Evolutionary conservation across 768 basidiomycete species (phyloP), one percentile per base, ranked within the genome.

Genomic region (Cystofilobasidium ferigula): DNA sequence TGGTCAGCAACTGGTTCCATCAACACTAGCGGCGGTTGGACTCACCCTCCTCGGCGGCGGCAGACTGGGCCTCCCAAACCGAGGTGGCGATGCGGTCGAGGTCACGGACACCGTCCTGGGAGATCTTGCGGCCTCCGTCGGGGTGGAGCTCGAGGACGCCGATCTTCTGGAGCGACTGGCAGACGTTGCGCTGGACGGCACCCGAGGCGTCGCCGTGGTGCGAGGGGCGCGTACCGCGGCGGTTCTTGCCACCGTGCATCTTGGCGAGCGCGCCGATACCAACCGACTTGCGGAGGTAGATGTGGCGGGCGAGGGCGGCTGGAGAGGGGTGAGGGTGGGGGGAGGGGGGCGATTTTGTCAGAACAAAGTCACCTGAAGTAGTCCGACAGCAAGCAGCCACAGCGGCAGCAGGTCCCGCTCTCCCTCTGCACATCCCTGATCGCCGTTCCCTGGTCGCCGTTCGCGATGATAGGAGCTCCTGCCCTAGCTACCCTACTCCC

Each of bases 231-330:
- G 91, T 89, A 60, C 95, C 95, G 69, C 95, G 88, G 74, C 90
- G 83, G 81, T 92, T 91, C 76, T 89, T 86, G 70, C 89, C 88
- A 77, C 95, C 95, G 80, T 98, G 92, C 47, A 97, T 87, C 83
- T 95, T 98, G 79, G 84, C 85, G 42, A 95, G 84, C 34, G 76
- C 75, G 73, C 91, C 92, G 70, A 94, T 84, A 73, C 92, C 92
- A 73, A 93, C 89, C 76, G 89, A 87, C 81, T 94, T 93, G 77
- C 94, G 89, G 77, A 99, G 88, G 84, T 99, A 98, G 79, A 97
- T 95, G 86, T 97, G 94, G 75, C 94, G 87, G 79, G 94, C 94
- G 73, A 98, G 80, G 70, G 93, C 89, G 76, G 93, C 93, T 95
- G 73, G 35, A n/a, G n/a, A 35, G 40, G 53, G 42, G 3, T 6